phyloP scores from a whole-genome alignment of 441 rosid species.

The Rhodomyrtus psidioides region DNA sequence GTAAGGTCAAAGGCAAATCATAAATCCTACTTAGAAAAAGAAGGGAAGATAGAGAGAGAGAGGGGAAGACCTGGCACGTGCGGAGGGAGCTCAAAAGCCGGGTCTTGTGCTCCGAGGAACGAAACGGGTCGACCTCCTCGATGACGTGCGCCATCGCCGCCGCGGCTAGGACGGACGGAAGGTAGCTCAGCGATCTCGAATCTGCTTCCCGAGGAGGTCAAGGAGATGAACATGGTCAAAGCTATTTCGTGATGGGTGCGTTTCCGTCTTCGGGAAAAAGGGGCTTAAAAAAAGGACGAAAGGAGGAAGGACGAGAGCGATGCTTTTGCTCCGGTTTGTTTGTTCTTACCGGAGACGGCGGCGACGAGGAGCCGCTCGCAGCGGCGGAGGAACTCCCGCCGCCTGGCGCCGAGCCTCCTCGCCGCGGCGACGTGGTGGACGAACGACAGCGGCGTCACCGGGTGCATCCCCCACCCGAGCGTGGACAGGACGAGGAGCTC shows the following conservation, averaged over 20 bases:
- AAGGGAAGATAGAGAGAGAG: not conserved
- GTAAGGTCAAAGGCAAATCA: not conserved
- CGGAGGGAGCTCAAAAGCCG: constrained; percentile 60
- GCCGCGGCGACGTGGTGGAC: constrained; percentile 65
- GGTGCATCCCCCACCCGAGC: constrained; percentile 91
- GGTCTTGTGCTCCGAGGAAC: constrained; percentile 40
- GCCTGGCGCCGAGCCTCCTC: constrained; percentile 58
- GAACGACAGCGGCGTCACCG: constrained; percentile 77
- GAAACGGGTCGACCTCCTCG: constrained; percentile 56
- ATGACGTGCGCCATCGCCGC: constrained; percentile 82
- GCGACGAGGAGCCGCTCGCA: constrained; percentile 60
- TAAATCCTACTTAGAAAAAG: not conserved
- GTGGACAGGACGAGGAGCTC: constrained; percentile 79
- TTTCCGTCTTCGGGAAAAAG: not conserved
- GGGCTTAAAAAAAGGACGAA: not conserved
- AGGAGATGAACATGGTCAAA: not conserved
- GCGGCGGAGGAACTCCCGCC: constrained; percentile 45
- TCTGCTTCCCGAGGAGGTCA: constrained; percentile 21
- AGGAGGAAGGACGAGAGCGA: too few relatives aligned
- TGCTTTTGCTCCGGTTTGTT: not conserved
- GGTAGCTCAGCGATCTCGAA: constrained; percentile 58
- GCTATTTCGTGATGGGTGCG: not conserved
- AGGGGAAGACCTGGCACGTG: constrained; percentile 36
- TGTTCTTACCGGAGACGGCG: constrained; percentile 48
- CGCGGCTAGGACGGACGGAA: constrained; percentile 77